phyloP scores from a whole-genome alignment of 1,139 yeast genomes.

The Chernovozyma sophiae-reginae region DNA sequence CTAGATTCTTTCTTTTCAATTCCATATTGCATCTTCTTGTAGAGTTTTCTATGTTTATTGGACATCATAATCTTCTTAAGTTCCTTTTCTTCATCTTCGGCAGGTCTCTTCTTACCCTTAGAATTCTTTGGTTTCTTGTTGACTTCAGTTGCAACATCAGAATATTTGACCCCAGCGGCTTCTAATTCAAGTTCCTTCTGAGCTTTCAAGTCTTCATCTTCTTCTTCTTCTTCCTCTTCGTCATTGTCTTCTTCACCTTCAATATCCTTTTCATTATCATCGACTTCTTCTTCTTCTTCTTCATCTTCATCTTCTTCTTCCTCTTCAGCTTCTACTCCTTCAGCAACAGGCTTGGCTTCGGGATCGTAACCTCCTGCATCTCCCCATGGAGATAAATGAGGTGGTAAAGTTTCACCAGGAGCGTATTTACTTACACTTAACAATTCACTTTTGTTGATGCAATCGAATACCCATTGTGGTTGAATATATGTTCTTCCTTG shows the following conservation, averaged over 20 bases:
- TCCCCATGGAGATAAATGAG: constrained; percentile 99
- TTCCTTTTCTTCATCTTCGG: constrained; percentile 77
- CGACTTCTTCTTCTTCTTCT: constrained; percentile 49
- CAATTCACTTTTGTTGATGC: constrained; percentile 72
- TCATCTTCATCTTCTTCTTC: constrained; percentile 44
- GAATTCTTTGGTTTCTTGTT: constrained; percentile 20
- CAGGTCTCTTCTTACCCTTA: constrained; percentile 28
- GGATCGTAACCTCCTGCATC: constrained; percentile 92
- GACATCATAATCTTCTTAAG: constrained; percentile 95
- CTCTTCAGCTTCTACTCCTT: constrained; percentile 23
- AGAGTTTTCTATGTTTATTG: constrained; percentile 90
- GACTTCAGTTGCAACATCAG: constrained; percentile 45
- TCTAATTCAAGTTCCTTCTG: constrained; percentile 89
- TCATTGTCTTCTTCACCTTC: constrained; percentile 46
- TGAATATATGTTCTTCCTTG: constrained; percentile 92
- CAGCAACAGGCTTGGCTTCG: constrained; percentile 40
- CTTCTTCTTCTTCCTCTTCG: constrained; percentile 44
- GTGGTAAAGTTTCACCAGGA: constrained; percentile 94
- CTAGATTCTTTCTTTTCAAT: constrained; percentile 80
- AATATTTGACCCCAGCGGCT: constrained; percentile 77
- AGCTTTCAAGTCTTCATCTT: constrained; percentile 57
- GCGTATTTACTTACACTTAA: constrained; percentile 77
- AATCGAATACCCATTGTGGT: constrained; percentile 98
- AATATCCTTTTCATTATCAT: constrained; percentile 45
- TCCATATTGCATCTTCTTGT: constrained; percentile 94